These are phyloP conservation scores for Quercus suber DNA, from an alignment of 306 rosid species.

Conservation along the genomic window DNA sequence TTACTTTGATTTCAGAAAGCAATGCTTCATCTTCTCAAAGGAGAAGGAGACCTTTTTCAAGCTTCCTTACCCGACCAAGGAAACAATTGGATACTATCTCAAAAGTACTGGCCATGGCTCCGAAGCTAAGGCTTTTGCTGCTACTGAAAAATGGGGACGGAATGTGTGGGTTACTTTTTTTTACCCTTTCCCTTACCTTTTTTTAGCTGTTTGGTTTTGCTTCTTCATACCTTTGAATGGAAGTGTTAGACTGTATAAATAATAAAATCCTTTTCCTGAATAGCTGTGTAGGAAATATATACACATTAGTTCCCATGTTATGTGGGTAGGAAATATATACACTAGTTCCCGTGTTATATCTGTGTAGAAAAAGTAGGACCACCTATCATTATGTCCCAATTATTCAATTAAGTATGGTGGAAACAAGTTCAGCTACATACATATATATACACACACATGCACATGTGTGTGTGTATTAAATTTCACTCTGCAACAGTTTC, in stretches of 20 bases:
- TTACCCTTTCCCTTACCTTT: slow-evolving; percentile 1
- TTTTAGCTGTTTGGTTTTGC: slow-evolving; percentile 1
- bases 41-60: slow-evolving; percentile 75
- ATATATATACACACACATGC: not conserved
- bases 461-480: no score
- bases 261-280: not conserved
- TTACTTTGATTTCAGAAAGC: slow-evolving; percentile 94
- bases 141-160: slow-evolving; percentile 94
- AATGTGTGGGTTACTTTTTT: slow-evolving; percentile 67
- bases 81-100: slow-evolving; percentile 70
- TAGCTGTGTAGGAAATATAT: not conserved
- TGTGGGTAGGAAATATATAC: not conserved
- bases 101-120: slow-evolving; percentile 88
- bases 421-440: not conserved
- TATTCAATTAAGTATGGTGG: not conserved
- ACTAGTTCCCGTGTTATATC: not conserved
- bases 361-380: not conserved
- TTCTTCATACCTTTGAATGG: not conserved
- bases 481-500: not conserved
- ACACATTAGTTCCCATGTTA: not conserved
- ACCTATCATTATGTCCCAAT: not conserved
- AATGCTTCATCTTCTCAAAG: slow-evolving; percentile 70
- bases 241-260: not conserved
- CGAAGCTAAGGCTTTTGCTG: slow-evolving; percentile 75
- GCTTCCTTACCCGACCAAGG: slow-evolving; percentile 93